Evolutionary conservation across 768 basidiomycete species (phyloP).

Genomic region (Podaxis pistillaris): DNA sequence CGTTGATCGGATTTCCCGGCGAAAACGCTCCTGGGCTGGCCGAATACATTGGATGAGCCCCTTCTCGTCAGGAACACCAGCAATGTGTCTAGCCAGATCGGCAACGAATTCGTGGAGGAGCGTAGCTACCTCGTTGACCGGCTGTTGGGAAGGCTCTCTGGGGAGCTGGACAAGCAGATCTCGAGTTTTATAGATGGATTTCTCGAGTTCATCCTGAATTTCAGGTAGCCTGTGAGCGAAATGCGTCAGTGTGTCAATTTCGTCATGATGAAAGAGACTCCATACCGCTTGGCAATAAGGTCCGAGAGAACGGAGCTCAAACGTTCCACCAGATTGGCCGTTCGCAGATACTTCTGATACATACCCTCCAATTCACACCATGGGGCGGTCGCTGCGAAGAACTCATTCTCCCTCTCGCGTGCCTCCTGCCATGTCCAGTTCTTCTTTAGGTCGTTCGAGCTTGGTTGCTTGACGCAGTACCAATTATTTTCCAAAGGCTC

Average conservation of each 20-base stretch:
- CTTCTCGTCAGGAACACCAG: conserved; percentile 51
- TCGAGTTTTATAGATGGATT: conserved; percentile 39
- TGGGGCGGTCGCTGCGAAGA: conserved; percentile 48
- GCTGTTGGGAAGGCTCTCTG: conserved; percentile 51
- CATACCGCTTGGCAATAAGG: conserved; percentile 59
- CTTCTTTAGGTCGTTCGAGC: conserved; percentile 45
- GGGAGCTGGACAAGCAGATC: conserved; percentile 35
- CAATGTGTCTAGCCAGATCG: conserved; percentile 44
- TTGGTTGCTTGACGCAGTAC: conserved; percentile 58
- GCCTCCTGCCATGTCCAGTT: conserved; percentile 66
- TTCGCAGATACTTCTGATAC: conserved; percentile 55
- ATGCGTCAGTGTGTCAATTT: conserved; percentile 41
- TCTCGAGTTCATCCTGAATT: conserved; percentile 58
- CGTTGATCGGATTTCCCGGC: conserved; percentile 36
- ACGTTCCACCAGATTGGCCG: conserved; percentile 51
- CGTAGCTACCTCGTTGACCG: conserved; percentile 52
- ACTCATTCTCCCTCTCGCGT: conserved; percentile 53
- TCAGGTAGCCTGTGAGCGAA: conserved; percentile 49
- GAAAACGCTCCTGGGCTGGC: conserved; percentile 48
- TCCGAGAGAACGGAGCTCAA: conserved; percentile 63
- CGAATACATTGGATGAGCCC: conserved; percentile 59
- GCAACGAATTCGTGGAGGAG: conserved; percentile 45
- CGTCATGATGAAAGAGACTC: conserved; percentile 3
- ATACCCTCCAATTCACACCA: conserved; percentile 54
- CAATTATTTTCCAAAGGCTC: conserved; percentile 54